phyloP scores from a whole-genome alignment of 768 basidiomycete genomes.

The Lactarius deliciosus region DNA sequence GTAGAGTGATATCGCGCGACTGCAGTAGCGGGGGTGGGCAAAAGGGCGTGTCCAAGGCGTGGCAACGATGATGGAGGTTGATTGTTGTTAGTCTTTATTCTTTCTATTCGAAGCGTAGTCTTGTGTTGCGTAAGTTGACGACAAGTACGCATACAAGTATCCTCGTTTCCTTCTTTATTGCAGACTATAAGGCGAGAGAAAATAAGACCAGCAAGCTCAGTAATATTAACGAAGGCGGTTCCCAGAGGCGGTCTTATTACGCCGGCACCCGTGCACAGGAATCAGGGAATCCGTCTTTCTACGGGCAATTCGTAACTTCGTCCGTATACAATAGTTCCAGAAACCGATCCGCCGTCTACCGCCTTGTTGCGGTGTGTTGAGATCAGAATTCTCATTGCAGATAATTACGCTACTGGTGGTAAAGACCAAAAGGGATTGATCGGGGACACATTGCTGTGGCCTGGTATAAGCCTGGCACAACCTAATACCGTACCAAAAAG shows the following conservation, averaged over 20 bases:
- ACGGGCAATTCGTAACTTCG: not conserved
- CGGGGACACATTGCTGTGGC: constrained; percentile 2
- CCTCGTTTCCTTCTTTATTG: constrained; percentile 8
- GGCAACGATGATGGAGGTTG: constrained; percentile 1
- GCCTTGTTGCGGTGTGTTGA: constrained; percentile 6
- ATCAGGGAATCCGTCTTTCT: not conserved
- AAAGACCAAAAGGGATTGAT: constrained; percentile 8
- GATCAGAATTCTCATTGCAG: constrained; percentile 3
- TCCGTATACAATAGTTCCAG: not conserved
- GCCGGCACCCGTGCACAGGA: not conserved
- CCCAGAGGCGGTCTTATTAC: not conserved
- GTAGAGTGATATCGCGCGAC: constrained; percentile 5
- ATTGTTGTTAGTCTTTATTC: constrained; percentile 16
- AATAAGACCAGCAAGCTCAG: not conserved
- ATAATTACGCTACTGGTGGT: not conserved
- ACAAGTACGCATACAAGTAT: constrained; percentile 12
- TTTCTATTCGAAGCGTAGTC: constrained; percentile 17
- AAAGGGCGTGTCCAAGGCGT: constrained; percentile 17
- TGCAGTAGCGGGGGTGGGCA: not conserved
- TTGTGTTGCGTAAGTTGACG: constrained; percentile 14
- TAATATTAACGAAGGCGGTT: not conserved
- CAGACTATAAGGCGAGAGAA: not conserved
- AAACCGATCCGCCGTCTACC: not conserved
- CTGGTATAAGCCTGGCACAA: constrained; percentile 10
- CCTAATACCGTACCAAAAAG: not conserved